Evolutionary conservation across 495 filamentous ascomycete species (phyloP).

Genomic region (Hypoxylon perforatum): DNA sequence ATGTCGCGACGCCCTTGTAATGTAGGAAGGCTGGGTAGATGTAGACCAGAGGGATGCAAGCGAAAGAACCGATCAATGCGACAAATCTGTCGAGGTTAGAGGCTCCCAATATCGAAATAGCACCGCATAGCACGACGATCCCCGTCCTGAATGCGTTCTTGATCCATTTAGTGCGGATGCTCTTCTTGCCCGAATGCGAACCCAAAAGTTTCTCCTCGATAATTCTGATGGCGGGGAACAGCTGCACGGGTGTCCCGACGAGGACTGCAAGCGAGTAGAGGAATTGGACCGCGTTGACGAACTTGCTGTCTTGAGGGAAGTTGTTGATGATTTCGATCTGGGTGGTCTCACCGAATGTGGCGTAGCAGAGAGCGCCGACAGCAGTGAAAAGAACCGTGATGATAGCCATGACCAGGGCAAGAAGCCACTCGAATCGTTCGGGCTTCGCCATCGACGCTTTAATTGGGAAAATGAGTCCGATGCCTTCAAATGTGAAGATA

Average conservation of each 20-base stretch:
- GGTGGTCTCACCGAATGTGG: constrained; percentile 68
- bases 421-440: constrained; percentile 66
- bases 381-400: constrained; percentile 72
- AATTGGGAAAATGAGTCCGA: constrained; percentile 73
- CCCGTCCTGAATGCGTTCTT: constrained; percentile 69
- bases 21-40: constrained; percentile 84
- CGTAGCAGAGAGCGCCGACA: constrained; percentile 72
- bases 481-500: constrained; percentile 77
- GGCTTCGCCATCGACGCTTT: constrained; percentile 71
- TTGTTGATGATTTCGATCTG: constrained; percentile 73
- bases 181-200: constrained; percentile 65
- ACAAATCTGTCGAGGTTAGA: constrained; percentile 73
- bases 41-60: constrained; percentile 88
- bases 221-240: constrained; percentile 72
- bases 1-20: constrained; percentile 66
- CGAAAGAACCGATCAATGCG: constrained; percentile 69
- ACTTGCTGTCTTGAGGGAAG: constrained; percentile 67
- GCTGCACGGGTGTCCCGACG: constrained; percentile 70
- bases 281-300: constrained; percentile 74
- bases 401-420: constrained; percentile 69
- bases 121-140: constrained; percentile 61
- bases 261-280: constrained; percentile 73
- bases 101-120: constrained; percentile 64
- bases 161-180: constrained; percentile 68
- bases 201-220: constrained; percentile 67